Percentiles rank a stretch among this genome's conserved stretches.
These are phyloP conservation scores for Cercospora sp. DNA, from an alignment of 2,329 filamentous ascomycete genomes.

Conservation along the genomic window DNA sequence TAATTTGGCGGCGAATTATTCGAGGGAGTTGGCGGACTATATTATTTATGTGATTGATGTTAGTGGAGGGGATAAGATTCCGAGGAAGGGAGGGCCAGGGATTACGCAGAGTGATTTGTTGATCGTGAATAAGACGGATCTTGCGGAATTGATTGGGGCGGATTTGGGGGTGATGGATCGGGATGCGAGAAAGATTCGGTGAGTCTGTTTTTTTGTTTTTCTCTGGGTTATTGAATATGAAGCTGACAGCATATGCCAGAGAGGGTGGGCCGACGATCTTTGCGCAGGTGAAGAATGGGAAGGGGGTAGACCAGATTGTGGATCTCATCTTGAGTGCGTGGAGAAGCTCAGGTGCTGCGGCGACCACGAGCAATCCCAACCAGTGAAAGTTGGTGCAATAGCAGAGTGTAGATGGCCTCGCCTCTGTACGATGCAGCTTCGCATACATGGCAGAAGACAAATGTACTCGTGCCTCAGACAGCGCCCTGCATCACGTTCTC, in stretches of 20 bases:
- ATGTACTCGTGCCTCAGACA: background rate
- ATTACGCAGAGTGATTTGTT: slow-evolving; percentile 95
- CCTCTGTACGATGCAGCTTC: background rate
- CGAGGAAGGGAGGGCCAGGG: slow-evolving; percentile 90
- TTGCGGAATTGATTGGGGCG: slow-evolving; percentile 86
- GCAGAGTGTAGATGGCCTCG: background rate
- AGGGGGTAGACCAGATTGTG: slow-evolving; percentile 82
- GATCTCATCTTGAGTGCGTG: slow-evolving; percentile 87
- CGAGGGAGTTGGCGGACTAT: slow-evolving; percentile 88
- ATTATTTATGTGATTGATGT: slow-evolving; percentile 99
- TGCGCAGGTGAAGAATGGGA: slow-evolving; percentile 91
- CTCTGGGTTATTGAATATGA: background rate
- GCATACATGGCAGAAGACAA: background rate
- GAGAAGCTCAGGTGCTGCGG: slow-evolving; percentile 77
- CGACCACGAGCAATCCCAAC: slow-evolving; percentile 13
- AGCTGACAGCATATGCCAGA: slow-evolving; percentile 44
- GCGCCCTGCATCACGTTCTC: background rate
- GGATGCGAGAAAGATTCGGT: slow-evolving; percentile 82
- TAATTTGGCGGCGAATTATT: slow-evolving; percentile 97
- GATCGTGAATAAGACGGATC: slow-evolving; percentile 95
- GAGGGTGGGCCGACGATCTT: slow-evolving; percentile 96
- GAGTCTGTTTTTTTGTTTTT: slow-evolving; percentile 11
- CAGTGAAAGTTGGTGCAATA: background rate
- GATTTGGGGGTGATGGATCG: slow-evolving; percentile 92
- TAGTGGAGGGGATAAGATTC: slow-evolving; percentile 93